Base-by-base conservation (phyloP, 306 rosid species). In the Hylodesmum podocarpum region DNA sequence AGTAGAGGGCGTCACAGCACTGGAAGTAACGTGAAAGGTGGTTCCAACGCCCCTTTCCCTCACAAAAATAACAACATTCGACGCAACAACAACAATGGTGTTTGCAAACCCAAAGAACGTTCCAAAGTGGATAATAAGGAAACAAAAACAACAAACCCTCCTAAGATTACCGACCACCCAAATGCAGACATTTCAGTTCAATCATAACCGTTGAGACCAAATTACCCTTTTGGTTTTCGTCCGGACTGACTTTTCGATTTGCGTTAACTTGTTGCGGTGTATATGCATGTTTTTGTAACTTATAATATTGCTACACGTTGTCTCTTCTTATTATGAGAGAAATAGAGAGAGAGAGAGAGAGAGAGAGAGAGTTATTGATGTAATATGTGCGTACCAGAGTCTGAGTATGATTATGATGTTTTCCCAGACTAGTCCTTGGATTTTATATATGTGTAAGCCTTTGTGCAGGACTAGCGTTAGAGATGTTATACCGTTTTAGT, bases 241-340 rank as follows among this genome's bases (percentile, higher is more conserved):
- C 66, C 46, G 82, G 87, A 83, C 85, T 85, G 88, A 86, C 90
- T 77, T 70, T 75, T 86, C 25, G 37, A 36, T 70, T 79, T 82
- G 90, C 78, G 80, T 87, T 83, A 67, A 84, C 85, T 81, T 87
- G 91, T 81, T 87, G 91, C 78, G 84, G 63, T 94, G 94, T 91
- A 94, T 87, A 94, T 94, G 89, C n/a, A n/a, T n/a, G n/a, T n/a
- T 85, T 85, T 84, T 90, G 87, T 84, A 90, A 89, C 86, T 74
- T 85, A 79, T 74, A 81, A 76, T 61, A 74, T 83, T 78, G 82
- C 87, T 70, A 75, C 83, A 79, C 81, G 73, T 75, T 84, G 27
- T 84, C 84, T 85, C 78, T 79, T 85, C 72, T 77, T 81, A 74
- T 84, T n/a, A n/a, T n/a, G n/a, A n/a, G n/a, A n/a, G n/a, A n/a